Percentiles rank a stretch among this genome's conserved stretches.
Evolutionary conservation across 2,329 filamentous ascomycete species (phyloP).

Genomic region (Ophiostoma himal-ulmi): DNA sequence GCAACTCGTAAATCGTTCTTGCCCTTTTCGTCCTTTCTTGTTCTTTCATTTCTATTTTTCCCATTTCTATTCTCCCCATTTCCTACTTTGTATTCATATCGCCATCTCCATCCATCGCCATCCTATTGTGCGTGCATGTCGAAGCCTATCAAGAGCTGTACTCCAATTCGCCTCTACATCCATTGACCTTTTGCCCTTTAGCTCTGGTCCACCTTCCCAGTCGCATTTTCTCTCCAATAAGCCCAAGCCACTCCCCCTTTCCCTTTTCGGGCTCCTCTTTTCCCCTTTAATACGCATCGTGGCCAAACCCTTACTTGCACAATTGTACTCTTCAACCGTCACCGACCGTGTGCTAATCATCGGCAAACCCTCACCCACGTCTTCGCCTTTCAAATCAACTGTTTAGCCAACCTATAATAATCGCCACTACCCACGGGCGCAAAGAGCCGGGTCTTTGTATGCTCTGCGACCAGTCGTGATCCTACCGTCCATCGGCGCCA

Average conservation of each 20-base stretch:
- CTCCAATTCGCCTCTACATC: slow-evolving; percentile 11
- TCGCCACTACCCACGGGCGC: neutral
- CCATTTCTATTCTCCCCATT: neutral
- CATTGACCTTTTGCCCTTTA: neutral
- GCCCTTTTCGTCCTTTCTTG: neutral
- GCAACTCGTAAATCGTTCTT: neutral
- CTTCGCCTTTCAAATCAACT: neutral
- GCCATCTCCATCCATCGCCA: neutral
- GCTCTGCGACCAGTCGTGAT: neutral
- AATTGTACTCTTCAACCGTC: neutral
- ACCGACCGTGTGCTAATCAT: neutral
- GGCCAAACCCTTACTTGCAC: slow-evolving; percentile 7
- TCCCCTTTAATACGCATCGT: slow-evolving; percentile 16
- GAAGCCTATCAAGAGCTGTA: neutral
- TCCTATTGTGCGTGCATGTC: neutral
- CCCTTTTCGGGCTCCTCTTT: slow-evolving; percentile 14
- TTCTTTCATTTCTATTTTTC: neutral
- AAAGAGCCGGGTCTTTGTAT: neutral
- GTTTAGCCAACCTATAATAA: neutral
- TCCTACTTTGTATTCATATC: neutral
- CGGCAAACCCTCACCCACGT: neutral
- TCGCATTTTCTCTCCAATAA: slow-evolving; percentile 10
- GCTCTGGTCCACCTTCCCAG: slow-evolving; percentile 4
- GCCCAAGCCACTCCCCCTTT: neutral
- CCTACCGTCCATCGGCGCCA: neutral